A percentile compares a stretch with the other conserved stretches of the same genome.
Conservation (phyloP, 1,139 yeast genomes). For the Candida frijolesensis region DNA sequence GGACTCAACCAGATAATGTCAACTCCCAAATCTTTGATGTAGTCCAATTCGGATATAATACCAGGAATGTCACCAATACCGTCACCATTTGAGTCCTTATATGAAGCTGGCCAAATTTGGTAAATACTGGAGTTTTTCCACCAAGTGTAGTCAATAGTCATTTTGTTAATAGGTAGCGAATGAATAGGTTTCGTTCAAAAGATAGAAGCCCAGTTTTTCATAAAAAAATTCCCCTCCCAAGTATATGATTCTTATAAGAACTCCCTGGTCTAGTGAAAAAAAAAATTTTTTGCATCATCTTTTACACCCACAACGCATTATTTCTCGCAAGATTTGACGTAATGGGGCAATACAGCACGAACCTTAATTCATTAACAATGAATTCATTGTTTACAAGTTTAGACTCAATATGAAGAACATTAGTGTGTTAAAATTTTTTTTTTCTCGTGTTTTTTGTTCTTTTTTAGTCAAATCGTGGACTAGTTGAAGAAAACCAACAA, state of each 20-base stretch:
- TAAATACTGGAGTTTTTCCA: slow-evolving; percentile 62
- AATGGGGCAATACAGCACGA: not conserved
- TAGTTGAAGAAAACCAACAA: too few relatives aligned
- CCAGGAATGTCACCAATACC: slow-evolving; percentile 62
- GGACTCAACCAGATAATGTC: slow-evolving; percentile 63
- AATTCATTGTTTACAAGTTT: too few relatives aligned
- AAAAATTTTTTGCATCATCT: not conserved
- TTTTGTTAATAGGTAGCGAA: not conserved
- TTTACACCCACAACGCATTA: not conserved
- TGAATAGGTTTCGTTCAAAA: not conserved
- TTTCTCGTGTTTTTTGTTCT: too few relatives aligned
- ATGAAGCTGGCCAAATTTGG: slow-evolving; percentile 63
- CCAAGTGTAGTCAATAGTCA: slow-evolving; percentile 34
- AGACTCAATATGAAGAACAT: too few relatives aligned
- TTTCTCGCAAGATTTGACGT: not conserved
- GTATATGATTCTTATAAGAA: too few relatives aligned
- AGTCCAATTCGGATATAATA: slow-evolving; percentile 52
- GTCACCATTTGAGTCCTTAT: slow-evolving; percentile 58
- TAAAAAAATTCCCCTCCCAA: not conserved
- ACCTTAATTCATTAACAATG: too few relatives aligned
- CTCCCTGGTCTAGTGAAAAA: too few relatives aligned
- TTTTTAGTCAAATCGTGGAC: too few relatives aligned
- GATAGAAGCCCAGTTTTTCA: too few relatives aligned
- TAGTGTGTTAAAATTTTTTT: too few relatives aligned
- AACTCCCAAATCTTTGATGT: slow-evolving; percentile 52